Evolutionary conservation across 345 rosid species (phyloP).

Genomic region (Cochlearia excelsa): DNA sequence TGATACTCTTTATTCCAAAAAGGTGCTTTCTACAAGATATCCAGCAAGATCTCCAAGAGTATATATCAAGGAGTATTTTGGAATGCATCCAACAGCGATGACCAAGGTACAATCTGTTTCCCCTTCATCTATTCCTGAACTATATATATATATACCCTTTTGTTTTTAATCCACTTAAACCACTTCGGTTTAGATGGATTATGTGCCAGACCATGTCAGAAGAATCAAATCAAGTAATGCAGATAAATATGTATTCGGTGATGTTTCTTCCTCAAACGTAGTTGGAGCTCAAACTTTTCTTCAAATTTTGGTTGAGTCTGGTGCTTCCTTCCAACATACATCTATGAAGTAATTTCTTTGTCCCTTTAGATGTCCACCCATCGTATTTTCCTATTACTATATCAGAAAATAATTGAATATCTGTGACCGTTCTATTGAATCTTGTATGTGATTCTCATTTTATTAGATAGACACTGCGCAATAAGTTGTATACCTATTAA

Average conservation of each 20-base stretch:
- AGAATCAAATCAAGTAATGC: conserved; percentile 54
- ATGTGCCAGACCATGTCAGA: conserved; percentile 39
- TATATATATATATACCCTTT: conserved; percentile 7
- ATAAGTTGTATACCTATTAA: neutral
- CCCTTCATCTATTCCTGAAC: conserved; percentile 9
- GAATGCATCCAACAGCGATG: conserved; percentile 45
- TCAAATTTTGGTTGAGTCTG: conserved; percentile 57
- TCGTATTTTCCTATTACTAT: conserved; percentile 3
- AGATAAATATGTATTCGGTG: conserved; percentile 50
- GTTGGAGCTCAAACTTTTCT: conserved; percentile 57
- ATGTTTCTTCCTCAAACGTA: conserved; percentile 49
- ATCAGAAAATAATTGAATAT: neutral
- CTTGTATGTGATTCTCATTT: conserved; percentile 12
- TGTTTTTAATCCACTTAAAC: conserved; percentile 24
- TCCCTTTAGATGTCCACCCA: conserved; percentile 20
- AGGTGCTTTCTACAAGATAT: conserved; percentile 54
- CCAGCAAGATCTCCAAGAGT: conserved; percentile 56
- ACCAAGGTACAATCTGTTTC: conserved; percentile 45
- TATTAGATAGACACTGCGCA: conserved; percentile 11
- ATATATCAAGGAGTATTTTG: conserved; percentile 68
- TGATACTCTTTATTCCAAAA: conserved; percentile 42
- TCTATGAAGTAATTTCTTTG: conserved; percentile 58
- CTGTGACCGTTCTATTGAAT: neutral
- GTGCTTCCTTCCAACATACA: conserved; percentile 62
- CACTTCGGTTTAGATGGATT: conserved; percentile 42